Conservation (phyloP, 805 yeast genomes). For the Alloascoidea hylecoeti region DNA sequence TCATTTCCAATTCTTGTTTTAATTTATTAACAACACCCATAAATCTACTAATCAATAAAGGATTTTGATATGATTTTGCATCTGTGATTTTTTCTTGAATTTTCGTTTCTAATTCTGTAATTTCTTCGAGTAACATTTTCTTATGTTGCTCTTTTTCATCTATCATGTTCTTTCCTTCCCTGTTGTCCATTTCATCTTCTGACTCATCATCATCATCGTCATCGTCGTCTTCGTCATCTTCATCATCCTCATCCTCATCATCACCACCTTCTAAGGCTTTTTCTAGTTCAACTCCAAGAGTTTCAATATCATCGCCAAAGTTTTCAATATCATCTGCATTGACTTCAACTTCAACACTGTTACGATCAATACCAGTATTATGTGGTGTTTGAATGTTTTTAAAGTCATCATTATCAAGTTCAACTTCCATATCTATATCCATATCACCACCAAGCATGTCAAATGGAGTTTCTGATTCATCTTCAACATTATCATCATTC, state of each 20-base stretch:
- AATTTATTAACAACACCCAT: constrained; percentile 67
- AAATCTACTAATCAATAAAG: constrained; percentile 78
- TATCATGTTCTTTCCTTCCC: constrained; percentile 21
- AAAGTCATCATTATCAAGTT: constrained; percentile 16
- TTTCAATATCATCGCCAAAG: constrained; percentile 18
- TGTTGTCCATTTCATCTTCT: constrained; percentile 25
- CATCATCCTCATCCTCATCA: constrained; percentile 38
- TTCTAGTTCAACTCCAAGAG: constrained; percentile 41
- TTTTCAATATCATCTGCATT: constrained; percentile 3
- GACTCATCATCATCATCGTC: constrained; percentile 36
- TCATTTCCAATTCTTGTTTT: constrained; percentile 69
- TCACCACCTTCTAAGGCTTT: constrained; percentile 35
- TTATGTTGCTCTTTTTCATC: constrained; percentile 49
- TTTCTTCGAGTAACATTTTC: constrained; percentile 73
- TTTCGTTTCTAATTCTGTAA: constrained; percentile 65
- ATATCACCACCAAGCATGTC: constrained; percentile 8
- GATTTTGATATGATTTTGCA: constrained; percentile 55
- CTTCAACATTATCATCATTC: constrained; percentile 10
- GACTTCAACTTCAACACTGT: constrained; percentile 4
- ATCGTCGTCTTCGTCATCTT: constrained; percentile 39
- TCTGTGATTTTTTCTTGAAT: constrained; percentile 64
- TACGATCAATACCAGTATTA: not conserved
- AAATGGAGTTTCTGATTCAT: constrained; percentile 14
- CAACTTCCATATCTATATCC: constrained; percentile 20
- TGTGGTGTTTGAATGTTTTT: constrained; percentile 15